These are phyloP conservation scores for Dichomitus squalens DNA, from an alignment of 1,284 basidiomycete genomes.

Conservation along the genomic window DNA sequence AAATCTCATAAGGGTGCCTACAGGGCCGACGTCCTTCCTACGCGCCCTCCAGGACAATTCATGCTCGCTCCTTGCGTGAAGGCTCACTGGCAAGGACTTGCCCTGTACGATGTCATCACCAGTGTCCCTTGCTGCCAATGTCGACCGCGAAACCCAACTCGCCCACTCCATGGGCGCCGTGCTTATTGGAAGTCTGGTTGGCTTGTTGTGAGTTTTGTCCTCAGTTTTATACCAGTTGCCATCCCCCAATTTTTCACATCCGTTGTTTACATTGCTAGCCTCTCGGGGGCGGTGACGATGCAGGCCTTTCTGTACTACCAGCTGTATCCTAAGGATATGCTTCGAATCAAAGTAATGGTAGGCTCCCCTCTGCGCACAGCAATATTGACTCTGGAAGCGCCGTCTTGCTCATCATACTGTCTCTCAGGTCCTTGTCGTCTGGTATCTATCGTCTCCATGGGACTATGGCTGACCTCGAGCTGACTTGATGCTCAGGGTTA, in stretches of 20 bases:
- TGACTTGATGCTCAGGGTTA: conserved; percentile 8
- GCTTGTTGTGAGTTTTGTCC: conserved; percentile 14
- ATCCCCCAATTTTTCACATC: neutral
- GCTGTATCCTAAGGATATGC: conserved; percentile 17
- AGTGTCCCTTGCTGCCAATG: neutral
- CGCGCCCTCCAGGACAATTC: neutral
- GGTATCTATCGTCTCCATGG: no score
- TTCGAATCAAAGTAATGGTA: conserved; percentile 18
- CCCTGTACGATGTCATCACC: neutral
- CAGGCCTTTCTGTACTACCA: conserved; percentile 22
- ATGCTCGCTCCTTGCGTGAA: neutral
- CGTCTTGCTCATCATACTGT: no score
- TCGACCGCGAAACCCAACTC: conserved; percentile 3
- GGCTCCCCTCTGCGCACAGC: neutral
- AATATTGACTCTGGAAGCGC: no score
- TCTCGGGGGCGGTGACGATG: conserved; percentile 22
- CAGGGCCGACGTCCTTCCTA: neutral
- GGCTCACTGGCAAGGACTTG: neutral
- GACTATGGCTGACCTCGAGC: neutral
- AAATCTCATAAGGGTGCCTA: neutral
- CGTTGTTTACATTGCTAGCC: conserved; percentile 8
- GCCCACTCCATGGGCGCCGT: conserved; percentile 19
- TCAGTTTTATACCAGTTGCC: no score
- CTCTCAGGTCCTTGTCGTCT: conserved; percentile 23
- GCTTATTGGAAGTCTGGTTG: conserved; percentile 20